Conservation (phyloP, 2,329 filamentous ascomycete species). For the Colletotrichum nymphaeae region DNA sequence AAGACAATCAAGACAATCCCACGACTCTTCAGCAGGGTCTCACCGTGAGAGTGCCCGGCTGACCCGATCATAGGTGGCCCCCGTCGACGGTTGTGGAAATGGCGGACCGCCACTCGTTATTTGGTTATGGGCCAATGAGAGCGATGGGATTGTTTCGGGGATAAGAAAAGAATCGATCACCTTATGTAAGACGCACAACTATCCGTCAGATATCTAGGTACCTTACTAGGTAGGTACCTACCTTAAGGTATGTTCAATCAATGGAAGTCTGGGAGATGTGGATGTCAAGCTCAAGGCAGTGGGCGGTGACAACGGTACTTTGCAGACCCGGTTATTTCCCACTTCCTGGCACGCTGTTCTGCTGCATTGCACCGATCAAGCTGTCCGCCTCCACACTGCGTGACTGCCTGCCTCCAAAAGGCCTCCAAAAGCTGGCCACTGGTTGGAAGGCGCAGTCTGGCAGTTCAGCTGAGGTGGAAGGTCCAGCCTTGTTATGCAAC, state of each 20-base stretch:
- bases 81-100: background rate
- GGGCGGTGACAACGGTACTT: background rate
- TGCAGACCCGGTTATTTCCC: background rate
- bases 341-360: background rate
- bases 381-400: background rate
- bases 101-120: background rate
- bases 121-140: conserved; percentile 3
- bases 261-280: too few species aligned
- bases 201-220: too few species aligned
- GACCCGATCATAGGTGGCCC: conserved; percentile 20
- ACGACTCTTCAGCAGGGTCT: conserved; percentile 20
- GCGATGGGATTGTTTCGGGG: background rate
- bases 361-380: background rate
- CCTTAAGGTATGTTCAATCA: too few species aligned
- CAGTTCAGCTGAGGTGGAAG: background rate
- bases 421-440: background rate
- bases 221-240: too few species aligned
- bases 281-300: background rate
- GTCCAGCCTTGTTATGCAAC: conserved; percentile 12
- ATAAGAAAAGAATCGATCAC: background rate
- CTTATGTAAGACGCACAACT: conserved; percentile 21
- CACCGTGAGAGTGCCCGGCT: conserved; percentile 31
- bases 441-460: background rate
- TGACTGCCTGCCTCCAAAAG: background rate
- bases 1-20: conserved; percentile 8